A percentile compares a stretch with the other conserved stretches of the same genome.
Conservation (phyloP, 805 yeast species). For the Torulaspora delbrueckii region DNA sequence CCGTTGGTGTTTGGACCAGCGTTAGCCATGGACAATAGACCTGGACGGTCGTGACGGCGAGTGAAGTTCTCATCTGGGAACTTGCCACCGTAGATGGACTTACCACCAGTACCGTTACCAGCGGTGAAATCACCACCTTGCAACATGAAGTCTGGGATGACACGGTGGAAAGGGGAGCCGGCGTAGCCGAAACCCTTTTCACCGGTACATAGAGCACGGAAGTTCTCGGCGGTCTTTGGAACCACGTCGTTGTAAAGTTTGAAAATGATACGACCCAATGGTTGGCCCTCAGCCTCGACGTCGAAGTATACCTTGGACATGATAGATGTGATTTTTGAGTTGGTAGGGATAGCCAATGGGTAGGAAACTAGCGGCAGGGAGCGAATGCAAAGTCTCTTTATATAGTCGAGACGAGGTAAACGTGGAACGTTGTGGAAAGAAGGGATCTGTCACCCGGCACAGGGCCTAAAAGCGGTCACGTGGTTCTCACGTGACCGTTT, state of each 20-base stretch:
- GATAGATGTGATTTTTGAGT: not conserved
- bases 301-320: conserved; percentile 80
- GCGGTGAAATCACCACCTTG: conserved; percentile 95
- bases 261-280: conserved; percentile 81
- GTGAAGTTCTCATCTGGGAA: conserved; percentile 72
- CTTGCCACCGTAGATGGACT: conserved; percentile 76
- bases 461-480: not conserved
- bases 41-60: conserved; percentile 72
- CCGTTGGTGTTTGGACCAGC: conserved; percentile 99
- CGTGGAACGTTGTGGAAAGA: not conserved
- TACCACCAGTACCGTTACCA: conserved; percentile 97
- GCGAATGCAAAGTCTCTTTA: not conserved
- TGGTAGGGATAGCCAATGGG: not conserved
- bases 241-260: conserved; percentile 83
- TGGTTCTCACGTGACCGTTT: not conserved
- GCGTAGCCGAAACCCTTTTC: conserved; percentile 95
- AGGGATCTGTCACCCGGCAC: not conserved
- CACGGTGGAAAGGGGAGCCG: conserved; percentile 92
- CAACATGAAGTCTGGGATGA: conserved; percentile 95
- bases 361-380: not conserved
- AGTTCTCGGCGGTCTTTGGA: conserved; percentile 95
- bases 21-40: conserved; percentile 92
- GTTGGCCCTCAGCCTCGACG: conserved; percentile 69
- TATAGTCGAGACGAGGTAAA: not conserved
- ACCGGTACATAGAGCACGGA: conserved; percentile 92